Evolutionary conservation across 257 asterid genomes (phyloP), one percentile per base, ranked within the genome.

Genomic region (Primulina huaijiensis): DNA sequence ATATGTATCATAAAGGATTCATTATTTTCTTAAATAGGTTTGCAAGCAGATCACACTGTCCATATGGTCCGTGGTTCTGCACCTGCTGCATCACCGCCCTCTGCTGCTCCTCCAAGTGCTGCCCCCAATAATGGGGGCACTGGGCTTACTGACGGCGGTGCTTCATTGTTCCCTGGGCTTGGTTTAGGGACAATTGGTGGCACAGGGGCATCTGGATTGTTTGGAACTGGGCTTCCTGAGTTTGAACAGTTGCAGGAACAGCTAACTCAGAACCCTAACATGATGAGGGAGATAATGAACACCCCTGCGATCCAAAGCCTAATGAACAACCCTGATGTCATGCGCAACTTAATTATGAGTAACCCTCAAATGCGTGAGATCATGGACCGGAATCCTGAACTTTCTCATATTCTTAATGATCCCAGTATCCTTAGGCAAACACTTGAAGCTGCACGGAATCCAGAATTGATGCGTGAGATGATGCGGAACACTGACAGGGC

Each of bases 401-500:
- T 84, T 56, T 83, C 83, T 14, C 92, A 82, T 53, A 63, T 84
- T 70, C 83, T 86, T 61, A 84, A 80, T 77, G 92, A 86, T 80
- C 87, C 87, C 30, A 80, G 86, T 60, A 86, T 83, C 69, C 87
- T 84, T 52, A 81, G 86, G 17, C 87, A 84, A 77, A 80, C 89
- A 29, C 84, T 86, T 89, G 89, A 84, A 61, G 89, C 89, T 82
- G 86, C 87, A 62, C 78, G 82, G 21, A 84, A 84, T 79, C 92
- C 92, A 68, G 92, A 86, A 67, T 78, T 84, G 64, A 84, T 86
- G 92, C 86, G 89, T 33, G 92, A 86, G 80, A 83, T 83, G 89
- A 83, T 86, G 89, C 85, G 90, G 19, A 80, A 82, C 71, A 85
- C 87, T 16, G 89, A 85, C 79, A 85, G 89, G 72, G 87, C 89